Conservation (phyloP, 768 basidiomycete species). For the Mycena capillaripes region DNA sequence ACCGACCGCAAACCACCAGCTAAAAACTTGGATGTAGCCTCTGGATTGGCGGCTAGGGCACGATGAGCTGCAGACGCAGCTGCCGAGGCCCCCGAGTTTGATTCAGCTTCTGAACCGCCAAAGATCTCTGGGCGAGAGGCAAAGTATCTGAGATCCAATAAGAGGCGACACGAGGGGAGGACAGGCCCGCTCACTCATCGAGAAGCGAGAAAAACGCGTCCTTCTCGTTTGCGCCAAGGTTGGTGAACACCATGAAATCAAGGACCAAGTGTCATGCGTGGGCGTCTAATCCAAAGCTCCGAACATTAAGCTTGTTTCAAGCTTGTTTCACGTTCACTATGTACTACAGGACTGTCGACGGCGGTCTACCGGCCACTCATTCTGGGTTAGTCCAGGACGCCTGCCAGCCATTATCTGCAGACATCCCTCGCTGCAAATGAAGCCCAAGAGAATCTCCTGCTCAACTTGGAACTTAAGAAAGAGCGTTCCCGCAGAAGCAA, state of each 20-base stretch:
- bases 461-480: too few species aligned
- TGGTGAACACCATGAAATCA: slow-evolving; percentile 32
- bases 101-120: slow-evolving; percentile 24
- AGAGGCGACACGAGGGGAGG: not conserved
- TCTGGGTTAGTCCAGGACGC: too few species aligned
- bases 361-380: too few species aligned
- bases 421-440: too few species aligned
- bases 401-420: too few species aligned
- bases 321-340: not conserved
- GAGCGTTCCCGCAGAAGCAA: too few species aligned
- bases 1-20: slow-evolving; percentile 17
- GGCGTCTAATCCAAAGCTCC: not conserved
- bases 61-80: slow-evolving; percentile 30
- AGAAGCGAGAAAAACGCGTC: slow-evolving; percentile 38
- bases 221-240: slow-evolving; percentile 34
- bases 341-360: too few species aligned
- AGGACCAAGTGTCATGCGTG: not conserved
- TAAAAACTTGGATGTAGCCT: slow-evolving; percentile 18
- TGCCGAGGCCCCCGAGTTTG: slow-evolving; percentile 8
- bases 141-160: slow-evolving; percentile 29
- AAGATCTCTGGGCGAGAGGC: slow-evolving; percentile 39
- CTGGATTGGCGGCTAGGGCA: slow-evolving; percentile 29
- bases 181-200: slow-evolving; percentile 30
- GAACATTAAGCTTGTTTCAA: not conserved
- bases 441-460: too few species aligned